These are phyloP conservation scores for Citrullus amarus DNA, from an alignment of 306 rosid genomes.

Conservation along the genomic window DNA sequence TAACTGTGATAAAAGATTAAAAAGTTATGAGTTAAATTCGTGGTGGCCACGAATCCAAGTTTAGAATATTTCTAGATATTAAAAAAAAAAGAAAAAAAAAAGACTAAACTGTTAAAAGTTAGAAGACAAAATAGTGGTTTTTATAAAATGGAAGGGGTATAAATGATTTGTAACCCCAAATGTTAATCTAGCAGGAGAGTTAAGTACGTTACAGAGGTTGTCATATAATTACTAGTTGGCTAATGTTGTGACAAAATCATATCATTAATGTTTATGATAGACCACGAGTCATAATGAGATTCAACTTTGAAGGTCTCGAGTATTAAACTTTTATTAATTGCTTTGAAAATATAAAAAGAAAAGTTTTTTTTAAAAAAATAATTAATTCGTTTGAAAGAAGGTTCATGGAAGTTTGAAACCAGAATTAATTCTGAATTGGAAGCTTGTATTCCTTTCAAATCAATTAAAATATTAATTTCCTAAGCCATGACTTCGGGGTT, in stretches of 20 bases:
- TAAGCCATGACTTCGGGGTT: not conserved
- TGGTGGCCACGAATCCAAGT: no score
- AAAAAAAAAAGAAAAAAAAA: no score
- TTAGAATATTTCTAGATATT: no score
- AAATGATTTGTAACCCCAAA: no score
- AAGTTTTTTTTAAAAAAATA: no score
- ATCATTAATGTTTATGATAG: not conserved
- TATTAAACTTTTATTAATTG: not conserved
- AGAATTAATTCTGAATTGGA: slow-evolving; percentile 3
- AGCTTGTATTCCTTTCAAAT: not conserved
- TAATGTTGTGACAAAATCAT: slow-evolving; percentile 6
- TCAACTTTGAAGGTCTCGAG: slow-evolving; percentile 4
- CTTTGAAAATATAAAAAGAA: not conserved
- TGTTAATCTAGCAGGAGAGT: no score
- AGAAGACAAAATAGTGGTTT: no score
- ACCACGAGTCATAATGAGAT: not conserved
- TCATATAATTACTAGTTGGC: not conserved
- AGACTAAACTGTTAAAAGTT: no score
- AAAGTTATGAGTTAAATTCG: no score
- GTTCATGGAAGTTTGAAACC: not conserved
- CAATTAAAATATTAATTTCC: not conserved
- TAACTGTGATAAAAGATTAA: no score
- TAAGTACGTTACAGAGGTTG: not conserved
- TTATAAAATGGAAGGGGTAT: no score
- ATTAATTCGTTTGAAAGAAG: not conserved